These are phyloP conservation scores for Boletellus deceptivus DNA, from an alignment of 1,284 basidiomycete genomes.

Conservation along the genomic window DNA sequence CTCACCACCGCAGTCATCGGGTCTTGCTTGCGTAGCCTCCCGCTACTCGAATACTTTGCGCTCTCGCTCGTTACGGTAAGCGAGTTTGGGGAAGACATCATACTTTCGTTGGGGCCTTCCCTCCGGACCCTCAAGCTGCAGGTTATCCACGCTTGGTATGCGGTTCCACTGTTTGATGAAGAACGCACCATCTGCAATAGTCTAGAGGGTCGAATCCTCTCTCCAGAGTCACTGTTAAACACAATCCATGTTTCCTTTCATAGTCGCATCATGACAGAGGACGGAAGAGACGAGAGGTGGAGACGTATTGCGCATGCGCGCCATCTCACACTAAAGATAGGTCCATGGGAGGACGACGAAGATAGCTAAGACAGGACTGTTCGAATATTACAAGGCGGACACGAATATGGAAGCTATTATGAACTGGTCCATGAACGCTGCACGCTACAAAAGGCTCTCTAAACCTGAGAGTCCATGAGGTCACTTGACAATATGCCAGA, in stretches of 20 bases:
- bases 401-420: slow-evolving; percentile 1
- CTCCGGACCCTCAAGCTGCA: slow-evolving; percentile 37
- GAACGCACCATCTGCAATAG: slow-evolving; percentile 33
- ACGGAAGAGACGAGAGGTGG: slow-evolving; percentile 29
- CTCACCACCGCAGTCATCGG: slow-evolving; percentile 34
- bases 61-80: slow-evolving; percentile 38
- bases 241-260: slow-evolving; percentile 31
- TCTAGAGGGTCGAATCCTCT: slow-evolving; percentile 20
- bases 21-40: slow-evolving; percentile 30
- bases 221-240: slow-evolving; percentile 5
- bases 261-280: slow-evolving; percentile 25
- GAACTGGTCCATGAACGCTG: not conserved
- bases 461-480: slow-evolving; percentile 7
- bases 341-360: slow-evolving; percentile 16
- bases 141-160: slow-evolving; percentile 37
- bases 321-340: slow-evolving; percentile 24
- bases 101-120: slow-evolving; percentile 31
- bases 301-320: slow-evolving; percentile 23
- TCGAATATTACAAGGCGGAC: not conserved
- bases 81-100: slow-evolving; percentile 37
- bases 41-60: slow-evolving; percentile 38
- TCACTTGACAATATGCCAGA: slow-evolving; percentile 21
- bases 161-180: slow-evolving; percentile 30
- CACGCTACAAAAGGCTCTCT: slow-evolving; percentile 1
- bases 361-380: slow-evolving; percentile 4